phyloP scores from a whole-genome alignment of 805 yeast genomes.

The Henningerozyma blattae region DNA sequence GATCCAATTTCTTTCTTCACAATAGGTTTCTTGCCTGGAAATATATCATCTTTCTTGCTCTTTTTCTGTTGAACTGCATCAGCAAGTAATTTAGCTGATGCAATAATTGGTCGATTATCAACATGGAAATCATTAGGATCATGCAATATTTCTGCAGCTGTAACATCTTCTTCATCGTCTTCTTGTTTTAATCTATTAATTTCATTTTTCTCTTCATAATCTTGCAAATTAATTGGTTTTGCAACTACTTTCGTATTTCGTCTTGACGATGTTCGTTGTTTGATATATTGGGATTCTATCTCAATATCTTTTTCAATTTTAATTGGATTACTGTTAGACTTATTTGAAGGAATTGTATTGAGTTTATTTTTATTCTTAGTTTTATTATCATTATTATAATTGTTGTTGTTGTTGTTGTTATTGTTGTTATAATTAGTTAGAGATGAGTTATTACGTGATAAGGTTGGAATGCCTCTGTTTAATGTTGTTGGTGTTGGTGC shows the following conservation, averaged over 20 bases:
- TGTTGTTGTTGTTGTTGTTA: too few relatives aligned
- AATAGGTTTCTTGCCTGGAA: constrained; percentile 1
- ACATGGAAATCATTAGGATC: constrained; percentile 16
- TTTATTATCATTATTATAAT: too few relatives aligned
- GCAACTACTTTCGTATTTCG: constrained; percentile 8
- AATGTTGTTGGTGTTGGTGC: too few relatives aligned
- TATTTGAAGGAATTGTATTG: too few relatives aligned
- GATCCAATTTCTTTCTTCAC: constrained; percentile 13
- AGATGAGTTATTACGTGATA: too few relatives aligned
- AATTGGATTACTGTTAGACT: not conserved
- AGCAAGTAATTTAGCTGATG: constrained; percentile 20
- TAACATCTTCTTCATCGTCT: constrained; percentile 11
- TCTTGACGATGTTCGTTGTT: constrained; percentile 1
- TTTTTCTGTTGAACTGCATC: constrained; percentile 11
- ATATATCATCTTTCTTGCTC: not conserved
- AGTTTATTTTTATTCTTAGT: too few relatives aligned
- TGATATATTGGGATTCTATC: not conserved
- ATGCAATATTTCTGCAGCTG: constrained; percentile 25
- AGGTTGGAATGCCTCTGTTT: too few relatives aligned
- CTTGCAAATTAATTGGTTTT: constrained; percentile 8
- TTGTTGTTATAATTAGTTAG: too few relatives aligned
- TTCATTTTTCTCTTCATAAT: not conserved
- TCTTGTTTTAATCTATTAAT: not conserved
- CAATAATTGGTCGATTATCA: constrained; percentile 22
- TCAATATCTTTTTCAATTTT: not conserved